Base-by-base conservation (phyloP, 169 alveolate genomes). In the Perkinsus marinus region DNA sequence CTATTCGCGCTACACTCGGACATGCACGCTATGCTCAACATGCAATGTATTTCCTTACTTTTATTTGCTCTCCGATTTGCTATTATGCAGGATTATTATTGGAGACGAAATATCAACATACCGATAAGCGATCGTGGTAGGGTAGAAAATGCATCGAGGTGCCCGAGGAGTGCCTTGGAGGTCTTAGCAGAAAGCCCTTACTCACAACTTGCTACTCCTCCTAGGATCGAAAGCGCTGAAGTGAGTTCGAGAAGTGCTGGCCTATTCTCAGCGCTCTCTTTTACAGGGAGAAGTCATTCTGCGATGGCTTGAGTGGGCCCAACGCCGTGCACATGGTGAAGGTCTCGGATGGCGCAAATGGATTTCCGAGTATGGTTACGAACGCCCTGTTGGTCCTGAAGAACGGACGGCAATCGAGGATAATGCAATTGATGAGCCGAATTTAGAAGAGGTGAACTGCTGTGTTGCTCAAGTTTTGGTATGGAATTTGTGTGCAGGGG, bases 1-100 rank as follows among this genome's bases (percentile, higher is more conserved):
- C 92, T 93, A 93, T 90, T 89, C 91, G 46, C 90, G 92, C 91
- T 93, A 91, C 92, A 93, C 94, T 22, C 94, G 93, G 68, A 91
- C 93, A 0, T 93, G 94, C 68, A 93, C 94, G 17, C 90, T 93
- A 0, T 93, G 94, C 46, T 90, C 91, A 90, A 57, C 39, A 26
- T 6, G 90, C 34, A 13, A 57, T 57, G 79, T 57, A 16, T 13
- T 5, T 30, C 79, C 0, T 30, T 16, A 57, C 79, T 13, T 19
- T 13, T 30, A 7, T 0, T 26, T 7, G 7, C 22, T 26, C 79
- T 5, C 7, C 7, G 34, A 30, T 57, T 19, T 13, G 0, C 34
- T 0, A 2, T 26, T 2, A 2, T 16, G 26, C 89, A 39, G 92
- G 39, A 16, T 36, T 90, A 92, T 90, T 92, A 92, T 92, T 91